Percentiles rank a stretch among this genome's conserved stretches.
Evolutionary conservation across 2,329 filamentous ascomycete species (phyloP).

Genomic region (Blastomyces parvus): DNA sequence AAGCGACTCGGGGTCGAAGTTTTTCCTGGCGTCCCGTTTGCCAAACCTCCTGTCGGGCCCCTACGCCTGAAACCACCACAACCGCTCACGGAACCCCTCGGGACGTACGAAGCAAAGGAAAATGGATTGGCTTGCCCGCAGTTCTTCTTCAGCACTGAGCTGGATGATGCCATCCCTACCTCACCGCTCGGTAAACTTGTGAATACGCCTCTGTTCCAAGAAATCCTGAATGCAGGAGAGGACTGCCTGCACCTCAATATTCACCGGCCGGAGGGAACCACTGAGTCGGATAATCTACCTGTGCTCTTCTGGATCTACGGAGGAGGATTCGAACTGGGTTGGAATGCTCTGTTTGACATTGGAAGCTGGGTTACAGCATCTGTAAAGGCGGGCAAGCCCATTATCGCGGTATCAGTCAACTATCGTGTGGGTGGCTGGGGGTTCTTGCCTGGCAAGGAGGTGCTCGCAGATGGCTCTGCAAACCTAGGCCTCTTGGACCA

Average conservation of each 20-base stretch:
- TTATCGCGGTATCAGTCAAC: constrained; percentile 68
- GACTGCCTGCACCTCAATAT: constrained; percentile 57
- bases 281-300: constrained; percentile 47
- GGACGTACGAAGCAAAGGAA: constrained; percentile 52
- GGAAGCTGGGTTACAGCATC: constrained; percentile 28
- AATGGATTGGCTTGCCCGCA: constrained; percentile 59
- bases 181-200: constrained; percentile 43
- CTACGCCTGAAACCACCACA: constrained; percentile 62
- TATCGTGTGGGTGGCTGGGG: constrained; percentile 68
- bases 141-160: constrained; percentile 50
- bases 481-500: constrained; percentile 69
- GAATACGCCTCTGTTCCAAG: constrained; percentile 51
- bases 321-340: constrained; percentile 45
- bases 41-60: constrained; percentile 55
- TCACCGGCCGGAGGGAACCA: constrained; percentile 49
- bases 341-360: constrained; percentile 35
- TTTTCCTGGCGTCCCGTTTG: constrained; percentile 68
- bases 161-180: constrained; percentile 30
- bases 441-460: constrained; percentile 60
- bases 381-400: constrained; percentile 47
- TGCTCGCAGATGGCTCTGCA: constrained; percentile 55
- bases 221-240: constrained; percentile 46
- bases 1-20: constrained; percentile 45
- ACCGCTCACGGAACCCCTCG: constrained; percentile 47
- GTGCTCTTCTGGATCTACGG: constrained; percentile 65